Percentiles rank a stretch among this genome's conserved stretches.
phyloP scores from a whole-genome alignment of 495 filamentous ascomycete species.

The Talaromyces nanjingensis region DNA sequence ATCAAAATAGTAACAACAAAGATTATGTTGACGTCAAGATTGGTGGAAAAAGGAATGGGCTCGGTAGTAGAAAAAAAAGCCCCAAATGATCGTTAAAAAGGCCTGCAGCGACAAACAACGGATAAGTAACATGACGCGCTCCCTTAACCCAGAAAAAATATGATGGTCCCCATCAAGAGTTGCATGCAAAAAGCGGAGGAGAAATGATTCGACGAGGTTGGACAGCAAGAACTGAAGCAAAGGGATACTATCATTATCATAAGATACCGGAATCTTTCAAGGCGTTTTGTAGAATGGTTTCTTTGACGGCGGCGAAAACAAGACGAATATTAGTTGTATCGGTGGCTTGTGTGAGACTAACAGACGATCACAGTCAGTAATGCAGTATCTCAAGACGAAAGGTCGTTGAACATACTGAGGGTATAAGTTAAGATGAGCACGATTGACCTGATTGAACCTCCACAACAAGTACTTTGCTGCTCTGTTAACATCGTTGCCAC shows the following conservation, averaged over 20 bases:
- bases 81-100: not conserved
- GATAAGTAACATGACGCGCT: not conserved
- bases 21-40: constrained; percentile 27
- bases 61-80: not conserved
- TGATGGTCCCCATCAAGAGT: not conserved
- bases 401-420: constrained; percentile 70
- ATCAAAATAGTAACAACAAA: constrained; percentile 19
- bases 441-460: constrained; percentile 98
- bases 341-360: constrained; percentile 92
- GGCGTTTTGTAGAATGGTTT: constrained; percentile 97
- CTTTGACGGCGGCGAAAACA: constrained; percentile 96
- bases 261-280: constrained; percentile 97
- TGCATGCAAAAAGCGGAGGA: not conserved
- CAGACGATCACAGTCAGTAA: constrained; percentile 24
- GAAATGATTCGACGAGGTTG: not conserved
- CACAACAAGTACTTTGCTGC: constrained; percentile 96
- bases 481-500: constrained; percentile 94
- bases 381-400: not conserved
- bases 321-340: constrained; percentile 97
- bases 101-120: not conserved
- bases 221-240: constrained; percentile 12
- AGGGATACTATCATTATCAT: constrained; percentile 25
- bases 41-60: constrained; percentile 6
- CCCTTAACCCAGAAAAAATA: not conserved
- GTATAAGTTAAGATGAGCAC: constrained; percentile 92